Evolutionary conservation across 2,329 filamentous ascomycete species (phyloP).

Genomic region (Clonostachys rosea): DNA sequence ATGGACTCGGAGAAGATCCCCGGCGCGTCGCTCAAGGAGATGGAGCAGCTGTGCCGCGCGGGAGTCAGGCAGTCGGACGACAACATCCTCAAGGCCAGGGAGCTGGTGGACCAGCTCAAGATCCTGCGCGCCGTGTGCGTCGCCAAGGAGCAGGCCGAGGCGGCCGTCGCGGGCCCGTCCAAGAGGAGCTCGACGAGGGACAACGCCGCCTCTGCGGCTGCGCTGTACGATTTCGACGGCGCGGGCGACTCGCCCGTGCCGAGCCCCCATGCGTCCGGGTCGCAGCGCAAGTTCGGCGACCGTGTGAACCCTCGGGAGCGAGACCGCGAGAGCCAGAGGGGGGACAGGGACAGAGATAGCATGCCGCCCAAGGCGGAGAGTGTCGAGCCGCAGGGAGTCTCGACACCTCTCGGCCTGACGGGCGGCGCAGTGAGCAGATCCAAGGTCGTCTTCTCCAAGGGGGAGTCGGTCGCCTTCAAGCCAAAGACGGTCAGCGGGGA

Average conservation of each 20-base stretch:
- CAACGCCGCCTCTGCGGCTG: conserved; percentile 9
- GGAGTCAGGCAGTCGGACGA: conserved; percentile 34
- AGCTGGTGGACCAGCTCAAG: conserved; percentile 34
- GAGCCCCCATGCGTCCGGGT: conserved; percentile 28
- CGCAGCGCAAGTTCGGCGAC: conserved; percentile 26
- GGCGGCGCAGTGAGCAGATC: conserved; percentile 22
- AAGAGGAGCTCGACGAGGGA: conserved; percentile 13
- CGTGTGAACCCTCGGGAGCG: conserved; percentile 14
- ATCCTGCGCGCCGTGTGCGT: conserved; percentile 34
- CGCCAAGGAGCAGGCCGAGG: conserved; percentile 31
- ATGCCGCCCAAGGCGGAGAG: conserved; percentile 52
- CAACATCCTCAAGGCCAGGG: conserved; percentile 27
- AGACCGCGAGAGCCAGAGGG: conserved; percentile 17
- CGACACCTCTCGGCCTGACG: conserved; percentile 4
- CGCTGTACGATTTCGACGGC: conserved; percentile 37
- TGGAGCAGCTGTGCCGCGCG: conserved; percentile 35
- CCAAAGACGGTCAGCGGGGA: conserved; percentile 47
- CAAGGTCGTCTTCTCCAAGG: conserved; percentile 54
- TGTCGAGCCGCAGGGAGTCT: conserved; percentile 42
- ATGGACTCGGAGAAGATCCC: conserved; percentile 30
- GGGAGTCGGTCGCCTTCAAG: conserved; percentile 64
- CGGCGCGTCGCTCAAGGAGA: conserved; percentile 28
- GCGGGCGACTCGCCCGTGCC: conserved; percentile 39
- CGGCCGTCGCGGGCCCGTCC: conserved; percentile 8
- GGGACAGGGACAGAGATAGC: conserved; percentile 42